Evolutionary conservation across 768 basidiomycete species (phyloP).

Genomic region (Pleurotus platypus): DNA sequence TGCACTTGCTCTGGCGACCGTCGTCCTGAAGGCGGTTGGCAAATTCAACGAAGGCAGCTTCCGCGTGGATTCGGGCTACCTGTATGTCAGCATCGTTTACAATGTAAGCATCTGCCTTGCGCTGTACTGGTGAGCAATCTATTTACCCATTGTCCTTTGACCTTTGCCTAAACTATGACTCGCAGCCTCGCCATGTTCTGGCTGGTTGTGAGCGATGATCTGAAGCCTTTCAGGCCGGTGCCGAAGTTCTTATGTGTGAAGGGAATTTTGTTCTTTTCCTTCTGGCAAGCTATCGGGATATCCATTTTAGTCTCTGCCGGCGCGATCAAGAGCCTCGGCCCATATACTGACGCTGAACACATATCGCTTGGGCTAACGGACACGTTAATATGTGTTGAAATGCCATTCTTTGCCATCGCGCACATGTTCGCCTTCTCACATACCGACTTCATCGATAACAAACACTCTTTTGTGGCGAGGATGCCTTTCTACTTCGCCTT

Average conservation of each 20-base stretch:
- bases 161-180: not conserved
- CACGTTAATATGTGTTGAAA: conserved; percentile 90
- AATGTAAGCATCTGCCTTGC: conserved; percentile 77
- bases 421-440: conserved; percentile 95
- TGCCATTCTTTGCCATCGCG: conserved; percentile 95
- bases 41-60: conserved; percentile 91
- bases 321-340: conserved; percentile 74
- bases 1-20: conserved; percentile 74
- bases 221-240: conserved; percentile 88
- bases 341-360: conserved; percentile 84
- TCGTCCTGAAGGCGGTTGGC: conserved; percentile 82
- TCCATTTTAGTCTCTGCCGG: conserved; percentile 86
- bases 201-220: conserved; percentile 85
- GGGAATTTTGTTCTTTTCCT: conserved; percentile 96
- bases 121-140: conserved; percentile 57
- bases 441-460: conserved; percentile 73
- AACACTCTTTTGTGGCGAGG: conserved; percentile 68
- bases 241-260: conserved; percentile 99
- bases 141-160: not conserved
- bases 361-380: conserved; percentile 91
- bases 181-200: conserved; percentile 83
- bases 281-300: conserved; percentile 91
- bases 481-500: conserved; percentile 87
- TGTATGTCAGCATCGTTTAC: conserved; percentile 86
- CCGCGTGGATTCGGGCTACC: conserved; percentile 80